A percentile compares a stretch with the other conserved stretches of the same genome.
These are phyloP conservation scores for Fusarium sp. DNA, from an alignment of 2,329 filamentous ascomycete species.

Conservation along the genomic window DNA sequence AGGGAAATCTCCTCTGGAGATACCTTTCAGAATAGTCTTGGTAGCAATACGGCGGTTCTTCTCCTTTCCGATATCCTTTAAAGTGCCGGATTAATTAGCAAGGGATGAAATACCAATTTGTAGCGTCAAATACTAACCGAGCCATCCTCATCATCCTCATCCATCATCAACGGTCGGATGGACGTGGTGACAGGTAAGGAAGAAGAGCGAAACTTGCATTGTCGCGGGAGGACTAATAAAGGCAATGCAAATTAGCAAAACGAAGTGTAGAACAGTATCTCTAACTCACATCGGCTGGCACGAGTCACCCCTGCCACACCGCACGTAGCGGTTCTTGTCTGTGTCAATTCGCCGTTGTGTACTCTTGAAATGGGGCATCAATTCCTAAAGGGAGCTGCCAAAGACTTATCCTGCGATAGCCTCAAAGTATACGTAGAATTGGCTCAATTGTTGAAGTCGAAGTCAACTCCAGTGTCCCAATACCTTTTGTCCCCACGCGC, in stretches of 20 bases:
- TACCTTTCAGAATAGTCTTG: background rate
- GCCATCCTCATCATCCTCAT: background rate
- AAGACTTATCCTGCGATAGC: background rate
- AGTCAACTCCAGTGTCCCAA: background rate
- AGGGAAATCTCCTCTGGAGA: background rate
- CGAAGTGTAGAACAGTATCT: background rate
- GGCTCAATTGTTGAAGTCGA: background rate
- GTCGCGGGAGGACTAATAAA: background rate
- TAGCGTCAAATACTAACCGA: background rate
- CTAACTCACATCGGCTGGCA: background rate
- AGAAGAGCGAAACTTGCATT: background rate
- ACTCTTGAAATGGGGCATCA: background rate
- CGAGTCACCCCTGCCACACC: background rate
- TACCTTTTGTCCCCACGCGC: no score
- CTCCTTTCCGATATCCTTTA: background rate
- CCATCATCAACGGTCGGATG: background rate
- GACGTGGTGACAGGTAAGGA: background rate
- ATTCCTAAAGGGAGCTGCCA: background rate
- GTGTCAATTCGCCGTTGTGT: no score
- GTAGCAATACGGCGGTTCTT: background rate
- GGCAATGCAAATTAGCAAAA: background rate
- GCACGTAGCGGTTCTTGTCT: background rate
- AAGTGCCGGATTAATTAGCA: background rate
- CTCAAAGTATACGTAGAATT: background rate
- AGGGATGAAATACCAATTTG: background rate